These are phyloP conservation scores for Scedosporium apiospermum DNA, from an alignment of 2,329 filamentous ascomycete species.

Conservation along the genomic window DNA sequence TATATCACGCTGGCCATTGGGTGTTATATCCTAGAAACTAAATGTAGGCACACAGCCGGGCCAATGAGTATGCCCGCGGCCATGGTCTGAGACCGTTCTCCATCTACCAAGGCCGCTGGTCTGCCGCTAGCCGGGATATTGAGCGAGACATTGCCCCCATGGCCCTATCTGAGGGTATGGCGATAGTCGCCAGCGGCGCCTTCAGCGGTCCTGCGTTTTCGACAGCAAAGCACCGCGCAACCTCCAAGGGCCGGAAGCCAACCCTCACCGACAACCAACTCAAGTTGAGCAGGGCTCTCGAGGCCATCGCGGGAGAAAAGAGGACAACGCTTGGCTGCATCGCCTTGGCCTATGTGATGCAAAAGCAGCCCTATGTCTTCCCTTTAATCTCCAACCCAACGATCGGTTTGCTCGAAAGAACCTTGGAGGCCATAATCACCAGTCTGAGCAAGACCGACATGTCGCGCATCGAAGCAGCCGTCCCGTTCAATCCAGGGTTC, in stretches of 20 bases:
- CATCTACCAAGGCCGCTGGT: slow-evolving; percentile 34
- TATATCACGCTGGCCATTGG: neutral
- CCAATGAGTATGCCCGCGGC: slow-evolving; percentile 17
- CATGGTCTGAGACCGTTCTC: slow-evolving; percentile 17
- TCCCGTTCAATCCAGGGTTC: slow-evolving; percentile 57
- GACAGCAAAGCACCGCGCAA: slow-evolving; percentile 23
- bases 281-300: slow-evolving; percentile 33
- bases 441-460: slow-evolving; percentile 53
- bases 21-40: neutral
- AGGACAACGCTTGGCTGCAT: slow-evolving; percentile 23
- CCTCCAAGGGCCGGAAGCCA: slow-evolving; percentile 7
- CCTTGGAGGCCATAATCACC: slow-evolving; percentile 58
- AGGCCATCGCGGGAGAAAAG: slow-evolving; percentile 38
- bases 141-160: slow-evolving; percentile 35
- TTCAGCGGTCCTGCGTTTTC: slow-evolving; percentile 40
- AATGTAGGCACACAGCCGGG: slow-evolving; percentile 5
- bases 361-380: slow-evolving; percentile 63
- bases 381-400: slow-evolving; percentile 64
- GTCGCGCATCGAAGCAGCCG: slow-evolving; percentile 52
- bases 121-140: slow-evolving; percentile 27
- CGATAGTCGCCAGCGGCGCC: slow-evolving; percentile 49
- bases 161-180: slow-evolving; percentile 36
- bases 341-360: slow-evolving; percentile 64
- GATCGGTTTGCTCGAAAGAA: slow-evolving; percentile 58
- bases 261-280: slow-evolving; percentile 40